Conservation (phyloP, 129 eudicot species). For the Lactuca sativa region DNA sequence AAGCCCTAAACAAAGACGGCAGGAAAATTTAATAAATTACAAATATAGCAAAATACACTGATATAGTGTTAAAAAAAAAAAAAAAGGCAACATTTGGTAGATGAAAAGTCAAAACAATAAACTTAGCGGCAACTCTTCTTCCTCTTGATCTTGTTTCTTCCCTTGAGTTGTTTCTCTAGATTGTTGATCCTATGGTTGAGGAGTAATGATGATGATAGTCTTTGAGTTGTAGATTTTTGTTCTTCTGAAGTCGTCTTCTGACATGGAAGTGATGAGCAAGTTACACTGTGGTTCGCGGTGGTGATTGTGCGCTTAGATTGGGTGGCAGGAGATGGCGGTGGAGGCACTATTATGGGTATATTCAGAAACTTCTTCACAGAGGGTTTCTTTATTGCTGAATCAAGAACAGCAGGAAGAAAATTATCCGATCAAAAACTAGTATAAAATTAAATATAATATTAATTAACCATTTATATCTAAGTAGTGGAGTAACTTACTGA, state of each 20-base stretch:
- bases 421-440: no score
- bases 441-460: no score
- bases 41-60: no score
- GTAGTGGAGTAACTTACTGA: constrained; percentile 39
- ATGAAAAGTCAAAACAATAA: no score
- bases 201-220: constrained; percentile 48
- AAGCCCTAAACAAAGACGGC: no score
- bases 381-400: constrained; percentile 56
- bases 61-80: no score
- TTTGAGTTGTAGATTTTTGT: constrained; percentile 38
- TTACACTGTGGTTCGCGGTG: background rate
- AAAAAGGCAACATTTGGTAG: no score
- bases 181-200: constrained; percentile 69
- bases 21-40: no score
- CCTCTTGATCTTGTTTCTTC: constrained; percentile 75
- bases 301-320: background rate
- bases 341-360: constrained; percentile 59
- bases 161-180: constrained; percentile 74
- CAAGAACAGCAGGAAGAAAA: background rate
- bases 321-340: background rate
- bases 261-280: constrained; percentile 14
- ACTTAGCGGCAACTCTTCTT: background rate
- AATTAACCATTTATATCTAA: no score
- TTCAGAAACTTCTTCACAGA: constrained; percentile 63
- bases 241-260: constrained; percentile 31